These are phyloP conservation scores for Hapsidospora chrysogenum DNA, from an alignment of 495 filamentous ascomycete species.

Conservation along the genomic window DNA sequence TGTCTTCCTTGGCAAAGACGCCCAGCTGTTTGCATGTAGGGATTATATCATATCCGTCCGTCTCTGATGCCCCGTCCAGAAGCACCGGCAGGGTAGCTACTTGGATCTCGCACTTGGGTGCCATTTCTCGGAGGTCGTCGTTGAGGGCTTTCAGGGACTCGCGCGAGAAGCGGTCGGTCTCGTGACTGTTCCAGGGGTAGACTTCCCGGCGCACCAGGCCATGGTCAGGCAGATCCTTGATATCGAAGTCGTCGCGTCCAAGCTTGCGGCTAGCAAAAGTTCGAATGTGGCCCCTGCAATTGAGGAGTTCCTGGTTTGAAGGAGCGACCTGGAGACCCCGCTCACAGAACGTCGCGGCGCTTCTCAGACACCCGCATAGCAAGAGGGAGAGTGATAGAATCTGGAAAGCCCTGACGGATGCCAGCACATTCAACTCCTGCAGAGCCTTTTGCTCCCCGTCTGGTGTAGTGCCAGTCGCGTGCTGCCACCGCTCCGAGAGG, in stretches of 20 bases:
- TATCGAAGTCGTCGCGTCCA: constrained; percentile 23
- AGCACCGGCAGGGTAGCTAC: constrained; percentile 58
- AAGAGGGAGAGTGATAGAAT: constrained; percentile 42
- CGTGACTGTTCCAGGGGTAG: constrained; percentile 86
- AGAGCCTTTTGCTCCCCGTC: constrained; percentile 11
- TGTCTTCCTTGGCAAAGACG: constrained; percentile 72
- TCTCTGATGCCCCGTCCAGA: constrained; percentile 26
- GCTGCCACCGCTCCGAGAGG: constrained; percentile 8
- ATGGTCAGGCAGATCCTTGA: constrained; percentile 44
- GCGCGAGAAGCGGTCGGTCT: constrained; percentile 65
- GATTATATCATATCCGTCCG: constrained; percentile 25
- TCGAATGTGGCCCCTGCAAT: constrained; percentile 28
- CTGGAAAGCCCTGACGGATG: constrained; percentile 35
- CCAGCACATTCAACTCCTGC: constrained; percentile 18
- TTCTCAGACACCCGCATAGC: constrained; percentile 52
- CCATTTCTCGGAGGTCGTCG: constrained; percentile 39
- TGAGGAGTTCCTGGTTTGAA: constrained; percentile 26
- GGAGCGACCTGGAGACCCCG: constrained; percentile 28
- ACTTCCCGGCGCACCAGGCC: constrained; percentile 70
- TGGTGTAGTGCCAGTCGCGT: constrained; percentile 8
- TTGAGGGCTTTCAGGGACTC: constrained; percentile 56
- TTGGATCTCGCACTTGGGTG: constrained; percentile 54
- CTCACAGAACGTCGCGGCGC: constrained; percentile 48
- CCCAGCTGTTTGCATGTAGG: constrained; percentile 61
- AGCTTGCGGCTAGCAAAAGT: constrained; percentile 27